phyloP scores from a whole-genome alignment of 371 early-diverging fungal species.

The Coemansia sp. region DNA sequence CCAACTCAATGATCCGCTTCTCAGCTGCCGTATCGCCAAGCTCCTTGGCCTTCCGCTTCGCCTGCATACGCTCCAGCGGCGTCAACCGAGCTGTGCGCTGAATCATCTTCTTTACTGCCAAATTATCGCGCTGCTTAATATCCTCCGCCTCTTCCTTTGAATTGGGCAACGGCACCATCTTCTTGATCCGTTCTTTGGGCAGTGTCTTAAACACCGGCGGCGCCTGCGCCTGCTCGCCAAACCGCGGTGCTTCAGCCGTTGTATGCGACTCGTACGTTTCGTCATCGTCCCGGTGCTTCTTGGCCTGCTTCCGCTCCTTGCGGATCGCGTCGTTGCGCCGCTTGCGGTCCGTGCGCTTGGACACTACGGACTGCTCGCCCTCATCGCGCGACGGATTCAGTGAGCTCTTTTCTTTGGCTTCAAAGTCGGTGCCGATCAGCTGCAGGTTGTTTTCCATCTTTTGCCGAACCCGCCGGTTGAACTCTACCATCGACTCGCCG shows the following conservation, averaged over 20 bases:
- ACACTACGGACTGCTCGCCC: conserved; percentile 8
- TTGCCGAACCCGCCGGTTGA: conserved; percentile 24
- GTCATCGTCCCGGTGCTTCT: conserved; percentile 10
- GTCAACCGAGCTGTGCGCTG: conserved; percentile 36
- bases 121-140: conserved; percentile 25
- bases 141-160: conserved; percentile 26
- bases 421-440: conserved; percentile 16
- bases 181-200: conserved; percentile 41
- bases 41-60: conserved; percentile 37
- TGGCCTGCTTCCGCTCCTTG: conserved; percentile 34
- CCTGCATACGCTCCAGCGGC: conserved; percentile 48
- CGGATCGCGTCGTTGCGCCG: conserved; percentile 23
- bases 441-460: conserved; percentile 41
- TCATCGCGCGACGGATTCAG: conserved; percentile 31
- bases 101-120: conserved; percentile 46
- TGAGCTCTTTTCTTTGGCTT: not conserved
- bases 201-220: conserved; percentile 42
- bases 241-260: conserved; percentile 10
- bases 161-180: conserved; percentile 37
- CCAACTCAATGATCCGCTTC: conserved; percentile 44
- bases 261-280: conserved; percentile 4
- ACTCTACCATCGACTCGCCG: conserved; percentile 35
- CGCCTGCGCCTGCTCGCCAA: conserved; percentile 47
- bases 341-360: conserved; percentile 37
- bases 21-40: conserved; percentile 35